Evolutionary conservation across 1,139 yeast genomes (phyloP), one percentile per base, ranked within the genome.

Genomic region (Yamadazyma siamensis): DNA sequence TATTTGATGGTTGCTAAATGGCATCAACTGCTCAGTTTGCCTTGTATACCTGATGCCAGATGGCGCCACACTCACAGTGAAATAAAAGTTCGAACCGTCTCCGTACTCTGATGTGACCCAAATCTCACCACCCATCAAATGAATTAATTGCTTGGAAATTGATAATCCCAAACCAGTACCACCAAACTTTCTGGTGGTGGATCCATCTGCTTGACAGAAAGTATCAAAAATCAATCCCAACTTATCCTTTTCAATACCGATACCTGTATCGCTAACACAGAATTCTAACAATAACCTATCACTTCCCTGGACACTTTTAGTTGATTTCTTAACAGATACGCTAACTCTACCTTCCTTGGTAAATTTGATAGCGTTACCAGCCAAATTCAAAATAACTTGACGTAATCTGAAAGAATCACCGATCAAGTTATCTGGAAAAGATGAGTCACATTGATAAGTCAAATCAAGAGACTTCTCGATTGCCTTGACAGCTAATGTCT

Each of bases 131-230:
- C 95, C 95, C 95, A 86, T 85, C 38, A 86, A 69, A 49, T 84
- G 89, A 52, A 86, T 85, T 46, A 86, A 71, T 47, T 86, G 87
- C 54, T 84, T 84, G 6, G 95, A 86, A 55, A 86, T 86, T 2
- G 94, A 83, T 36, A 86, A 69, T 15, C 95, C 95, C 30, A 86
- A 67, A 38, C 91, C 91, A 7, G 95, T 86, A 54, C 95, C 95
- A 52, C 95, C 95, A 54, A 86, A 86, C 55, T 84, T 84, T 53
- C 95, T 74, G 2, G 95, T 86, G 1, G 95, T 85, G 3, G 94
- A 84, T 29, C 95, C 95, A 61, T 86, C 95, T 3, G 95, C 95
- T 57, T 86, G 95, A 49, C 94, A 81, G 63, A 86, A 86, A 4
- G 91, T 86, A 49, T 85, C 94, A 49, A 86, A 86, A 50, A 85